Evolutionary conservation across 352 stramenopile genomes (phyloP), one percentile per base, ranked within the genome.

Genomic region (Phytophthora pistaciae): DNA sequence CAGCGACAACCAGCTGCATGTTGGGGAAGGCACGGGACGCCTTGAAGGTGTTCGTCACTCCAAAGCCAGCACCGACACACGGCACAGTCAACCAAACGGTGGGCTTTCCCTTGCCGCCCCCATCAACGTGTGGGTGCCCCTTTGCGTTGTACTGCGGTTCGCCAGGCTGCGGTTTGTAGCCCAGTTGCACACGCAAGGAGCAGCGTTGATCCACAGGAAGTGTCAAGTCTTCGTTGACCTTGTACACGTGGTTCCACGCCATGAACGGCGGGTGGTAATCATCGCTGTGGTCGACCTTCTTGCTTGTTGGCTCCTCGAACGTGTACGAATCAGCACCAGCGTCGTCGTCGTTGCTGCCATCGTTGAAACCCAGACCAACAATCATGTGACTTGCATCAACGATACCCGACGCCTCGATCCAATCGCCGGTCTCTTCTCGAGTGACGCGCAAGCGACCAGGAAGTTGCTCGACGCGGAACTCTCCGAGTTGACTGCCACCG

Each of bases 381-480:
- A 91, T 72, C 60, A 91, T 64, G 50, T 87, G 75, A 3, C 50
- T 82, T 2, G 64, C 48, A 36, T 92, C 87, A 48, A 79, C 60
- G n/a, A 91, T 31, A 10, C 81, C 79, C 1, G 80, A 80, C 25
- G 76, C 74, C 61, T 93, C 85, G 56, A 94, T 67, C 87, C 87
- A 94, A 46, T 94, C 84, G 53, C 83, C 80, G 3, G 79, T 92
- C 42, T 87, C 77, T 42, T 91, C 79, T 27, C 84, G 77, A 59
- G 80, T 91, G 53, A 92, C 81, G 14, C 85, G 82, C 66, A 91
- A 78, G 44, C 79, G 63, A 8, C 78, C 75, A 31, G 85, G 79
- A 44, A 83, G 60, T 42, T 93, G 85, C 40, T 94, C 83, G 23
- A 96, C 67, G 29, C 80, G 75, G 60, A 95, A 94, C 21, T 87